Base-by-base conservation (phyloP, 2,329 filamentous ascomycete species). In the Talaromyces verruculosus region DNA sequence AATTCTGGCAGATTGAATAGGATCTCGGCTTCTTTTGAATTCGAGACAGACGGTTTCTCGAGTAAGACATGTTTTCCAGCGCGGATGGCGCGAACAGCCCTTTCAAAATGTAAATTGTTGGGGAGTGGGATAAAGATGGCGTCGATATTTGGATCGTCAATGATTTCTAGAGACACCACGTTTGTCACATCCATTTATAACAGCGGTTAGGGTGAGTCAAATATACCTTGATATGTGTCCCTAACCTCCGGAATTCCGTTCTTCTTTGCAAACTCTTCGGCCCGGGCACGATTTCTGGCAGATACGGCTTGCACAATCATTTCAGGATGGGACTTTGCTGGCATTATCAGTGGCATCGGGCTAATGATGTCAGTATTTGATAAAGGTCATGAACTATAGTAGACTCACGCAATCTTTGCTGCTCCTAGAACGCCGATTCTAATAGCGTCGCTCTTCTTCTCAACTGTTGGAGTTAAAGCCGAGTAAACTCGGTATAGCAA, bases 61-160 rank as follows among this genome's bases (percentile, higher is more conserved):
- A 85, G 73, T 0, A 86, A 77, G 22, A 87, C 83, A 70, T 86
- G 84, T 69, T 85, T 86, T 7, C 82, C 82, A 1, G 79, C 79
- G 33, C 73, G 70, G 22, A 86, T 74, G 3, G 83, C 80, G 64
- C 79, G 79, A 19, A 81, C 68, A n/a, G 84, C 78, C 80, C 82
- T 85, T 67, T 83, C 79, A 30, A 71, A 74, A 47, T 78, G 77
- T 8, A 71, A 68, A 7, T 64, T 69, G 59, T 78, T 77, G 11
- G 72, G 70, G 2, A 85, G 75, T 10, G 82, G 78, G 66, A 85
- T 82, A 71, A 84, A 85, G 61, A 86, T 78, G 17, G 76, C 80
- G 55, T 84, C 79, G 17, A 65, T 65, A 2, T 65, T 65, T 7
- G 63, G 57, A 37, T 65, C 70, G 82, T 82, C 45, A 2, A 73